A percentile compares a stretch with the other conserved stretches of the same genome.
Evolutionary conservation across 2,329 filamentous ascomycete species (phyloP).

Genomic region (Plenodomus tracheiphilus): DNA sequence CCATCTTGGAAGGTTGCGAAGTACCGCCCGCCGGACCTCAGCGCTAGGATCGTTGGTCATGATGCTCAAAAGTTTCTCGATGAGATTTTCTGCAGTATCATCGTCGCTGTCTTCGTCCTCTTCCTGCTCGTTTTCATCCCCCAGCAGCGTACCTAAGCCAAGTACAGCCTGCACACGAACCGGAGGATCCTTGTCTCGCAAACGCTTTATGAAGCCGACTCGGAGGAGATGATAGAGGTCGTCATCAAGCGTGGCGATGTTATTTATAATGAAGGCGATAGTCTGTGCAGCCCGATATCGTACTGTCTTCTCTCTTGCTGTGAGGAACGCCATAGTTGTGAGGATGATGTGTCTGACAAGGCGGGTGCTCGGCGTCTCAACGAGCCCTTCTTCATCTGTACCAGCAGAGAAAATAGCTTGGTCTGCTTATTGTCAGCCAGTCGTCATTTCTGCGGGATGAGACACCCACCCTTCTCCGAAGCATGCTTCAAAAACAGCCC

Average conservation of each 20-base stretch:
- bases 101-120: slow-evolving; percentile 74
- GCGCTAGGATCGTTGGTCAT: slow-evolving; percentile 93
- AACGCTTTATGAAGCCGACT: slow-evolving; percentile 77
- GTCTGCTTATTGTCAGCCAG: slow-evolving; percentile 26
- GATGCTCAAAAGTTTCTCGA: slow-evolving; percentile 83
- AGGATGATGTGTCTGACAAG: slow-evolving; percentile 76
- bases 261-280: slow-evolving; percentile 89
- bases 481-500: slow-evolving; percentile 81
- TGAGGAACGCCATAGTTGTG: slow-evolving; percentile 73
- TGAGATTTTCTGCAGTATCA: slow-evolving; percentile 66
- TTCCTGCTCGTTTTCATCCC: slow-evolving; percentile 60
- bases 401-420: slow-evolving; percentile 35
- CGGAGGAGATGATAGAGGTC: slow-evolving; percentile 84
- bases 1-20: slow-evolving; percentile 87
- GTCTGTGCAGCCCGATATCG: slow-evolving; percentile 89
- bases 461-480: slow-evolving; percentile 58
- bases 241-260: slow-evolving; percentile 87
- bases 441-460: background rate
- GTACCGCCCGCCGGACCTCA: slow-evolving; percentile 84
- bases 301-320: slow-evolving; percentile 88
- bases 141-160: slow-evolving; percentile 80
- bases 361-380: slow-evolving; percentile 81
- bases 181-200: slow-evolving; percentile 91
- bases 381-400: slow-evolving; percentile 69
- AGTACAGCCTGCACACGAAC: slow-evolving; percentile 91